Conservation (phyloP, 2,329 filamentous ascomycete species). For the Atkinsonella texensis region DNA sequence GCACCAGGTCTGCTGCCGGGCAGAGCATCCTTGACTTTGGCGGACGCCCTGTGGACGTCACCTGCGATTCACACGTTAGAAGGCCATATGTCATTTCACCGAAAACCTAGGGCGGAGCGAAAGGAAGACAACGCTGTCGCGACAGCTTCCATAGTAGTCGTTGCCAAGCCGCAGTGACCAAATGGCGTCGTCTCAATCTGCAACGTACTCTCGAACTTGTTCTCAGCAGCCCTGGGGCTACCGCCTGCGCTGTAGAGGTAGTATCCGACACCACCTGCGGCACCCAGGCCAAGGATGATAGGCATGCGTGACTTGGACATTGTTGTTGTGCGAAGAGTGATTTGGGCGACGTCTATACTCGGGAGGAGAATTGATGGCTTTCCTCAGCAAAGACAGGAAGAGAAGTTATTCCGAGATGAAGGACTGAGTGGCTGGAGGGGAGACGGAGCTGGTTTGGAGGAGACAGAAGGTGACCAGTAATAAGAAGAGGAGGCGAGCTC, state of each 20-base stretch:
- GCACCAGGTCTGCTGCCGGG: constrained; percentile 50
- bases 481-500: neutral
- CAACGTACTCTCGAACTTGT: constrained; percentile 63
- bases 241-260: constrained; percentile 87
- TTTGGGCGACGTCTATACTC: neutral
- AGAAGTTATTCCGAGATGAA: neutral
- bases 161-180: neutral
- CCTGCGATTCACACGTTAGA: constrained; percentile 36
- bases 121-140: neutral
- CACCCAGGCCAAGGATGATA: constrained; percentile 45
- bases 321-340: constrained; percentile 15
- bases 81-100: neutral
- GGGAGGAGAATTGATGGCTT: neutral
- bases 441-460: no score
- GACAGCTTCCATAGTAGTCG: neutral
- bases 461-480: neutral
- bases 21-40: constrained; percentile 53
- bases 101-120: neutral
- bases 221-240: constrained; percentile 68
- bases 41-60: constrained; percentile 59
- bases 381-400: neutral
- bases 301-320: constrained; percentile 36
- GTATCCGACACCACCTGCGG: constrained; percentile 63
- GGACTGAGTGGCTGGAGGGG: neutral
- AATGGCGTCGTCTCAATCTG: neutral